A percentile compares a stretch with the other conserved stretches of the same genome.
phyloP scores from a whole-genome alignment of 2,329 filamentous ascomycete species.

The Aspergillus bombycis region DNA sequence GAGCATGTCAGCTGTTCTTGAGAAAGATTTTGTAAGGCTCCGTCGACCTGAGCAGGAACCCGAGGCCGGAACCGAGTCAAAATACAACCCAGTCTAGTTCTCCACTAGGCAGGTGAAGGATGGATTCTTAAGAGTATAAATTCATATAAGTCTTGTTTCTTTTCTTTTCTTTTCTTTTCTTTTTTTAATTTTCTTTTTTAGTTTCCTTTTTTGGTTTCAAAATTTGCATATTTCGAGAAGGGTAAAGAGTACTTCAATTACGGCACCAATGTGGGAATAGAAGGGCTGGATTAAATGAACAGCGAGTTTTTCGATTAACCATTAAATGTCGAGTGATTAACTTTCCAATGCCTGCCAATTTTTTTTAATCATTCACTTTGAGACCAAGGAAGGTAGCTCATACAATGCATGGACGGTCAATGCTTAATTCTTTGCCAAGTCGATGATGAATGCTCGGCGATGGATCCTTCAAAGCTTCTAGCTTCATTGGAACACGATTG shows the following conservation, averaged over 20 bases:
- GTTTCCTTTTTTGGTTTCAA: too few relatives aligned
- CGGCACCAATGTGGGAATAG: too few relatives aligned
- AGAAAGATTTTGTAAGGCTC: conserved; percentile 7
- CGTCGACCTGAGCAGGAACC: neutral
- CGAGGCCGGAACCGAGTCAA: neutral
- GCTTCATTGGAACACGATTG: too few relatives aligned
- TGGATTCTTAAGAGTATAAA: too few relatives aligned
- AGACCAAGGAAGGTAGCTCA: neutral
- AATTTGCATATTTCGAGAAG: too few relatives aligned
- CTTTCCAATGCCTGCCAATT: neutral
- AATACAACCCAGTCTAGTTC: neutral
- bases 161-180: neutral
- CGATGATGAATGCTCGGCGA: neutral
- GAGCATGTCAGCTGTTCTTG: conserved; percentile 23
- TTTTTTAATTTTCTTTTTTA: too few relatives aligned
- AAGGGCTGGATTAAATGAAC: too few relatives aligned
- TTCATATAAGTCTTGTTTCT: neutral
- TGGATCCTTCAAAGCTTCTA: too few relatives aligned
- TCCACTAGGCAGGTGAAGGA: neutral
- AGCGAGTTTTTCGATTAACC: neutral
- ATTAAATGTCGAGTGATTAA: neutral
- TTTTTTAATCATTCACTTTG: neutral
- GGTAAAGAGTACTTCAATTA: too few relatives aligned
- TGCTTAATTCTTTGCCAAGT: neutral
- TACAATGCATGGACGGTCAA: neutral